Conservation (phyloP, 2,329 filamentous ascomycete genomes). For the Penicillium griseofulvum region DNA sequence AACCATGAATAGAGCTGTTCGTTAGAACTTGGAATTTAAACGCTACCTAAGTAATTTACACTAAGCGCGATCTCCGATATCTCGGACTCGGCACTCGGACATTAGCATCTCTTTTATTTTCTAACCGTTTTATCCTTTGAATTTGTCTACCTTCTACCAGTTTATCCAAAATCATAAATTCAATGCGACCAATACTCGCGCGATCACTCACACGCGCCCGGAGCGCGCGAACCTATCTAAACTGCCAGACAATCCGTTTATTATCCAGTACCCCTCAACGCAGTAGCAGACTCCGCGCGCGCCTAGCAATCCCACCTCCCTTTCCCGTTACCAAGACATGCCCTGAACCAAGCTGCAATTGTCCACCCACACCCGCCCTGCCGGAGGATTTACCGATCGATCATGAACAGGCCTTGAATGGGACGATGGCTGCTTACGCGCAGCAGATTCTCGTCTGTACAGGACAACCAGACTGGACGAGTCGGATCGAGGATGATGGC, state of each 20-base stretch:
- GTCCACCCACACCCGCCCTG: conserved; percentile 68
- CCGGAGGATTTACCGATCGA: conserved; percentile 73
- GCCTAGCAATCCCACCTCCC: conserved; percentile 38
- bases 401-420: conserved; percentile 64
- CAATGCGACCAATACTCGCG: conserved; percentile 18
- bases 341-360: conserved; percentile 73
- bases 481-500: conserved; percentile 79
- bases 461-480: conserved; percentile 75
- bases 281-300: conserved; percentile 23
- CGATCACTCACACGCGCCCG: conserved; percentile 16
- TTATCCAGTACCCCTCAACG: conserved; percentile 24
- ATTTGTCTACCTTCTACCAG: not conserved
- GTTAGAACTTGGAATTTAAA: no score
- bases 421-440: conserved; percentile 72
- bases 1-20: no score
- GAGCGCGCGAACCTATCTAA: conserved; percentile 8
- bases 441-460: conserved; percentile 85
- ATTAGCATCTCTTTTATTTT: conserved; percentile 1
- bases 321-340: conserved; percentile 58
- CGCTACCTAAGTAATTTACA: no score
- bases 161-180: not conserved
- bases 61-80: conserved; percentile 20
- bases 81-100: conserved; percentile 15
- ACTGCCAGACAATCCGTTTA: conserved; percentile 11
- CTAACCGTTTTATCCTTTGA: not conserved